A percentile compares a stretch with the other conserved stretches of the same genome.
Conservation (phyloP, 202 grass and related monocot species). For the Panicum virgatum region DNA sequence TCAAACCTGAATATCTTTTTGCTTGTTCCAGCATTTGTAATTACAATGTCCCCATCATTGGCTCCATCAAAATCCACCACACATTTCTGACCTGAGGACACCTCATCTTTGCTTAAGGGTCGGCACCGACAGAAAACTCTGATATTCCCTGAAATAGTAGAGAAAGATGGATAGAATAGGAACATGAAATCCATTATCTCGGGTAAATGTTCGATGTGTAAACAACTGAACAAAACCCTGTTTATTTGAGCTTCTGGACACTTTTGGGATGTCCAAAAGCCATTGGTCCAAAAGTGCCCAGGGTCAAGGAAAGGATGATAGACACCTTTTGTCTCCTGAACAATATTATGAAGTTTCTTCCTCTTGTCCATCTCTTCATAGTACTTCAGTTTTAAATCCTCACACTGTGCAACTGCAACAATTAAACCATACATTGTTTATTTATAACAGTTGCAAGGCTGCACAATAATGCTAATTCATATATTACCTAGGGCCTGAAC, state of each 20-base stretch:
- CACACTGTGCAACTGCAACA: slow-evolving; percentile 78
- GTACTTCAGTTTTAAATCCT: slow-evolving; percentile 89
- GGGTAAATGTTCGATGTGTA: neutral
- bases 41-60: slow-evolving; percentile 85
- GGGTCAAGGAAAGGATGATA: slow-evolving; percentile 7
- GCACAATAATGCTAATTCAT: slow-evolving; percentile 6
- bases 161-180: neutral
- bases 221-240: slow-evolving; percentile 26
- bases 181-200: slow-evolving; percentile 11
- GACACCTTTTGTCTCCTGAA: slow-evolving; percentile 88
- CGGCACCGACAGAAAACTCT: slow-evolving; percentile 95
- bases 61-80: slow-evolving; percentile 79
- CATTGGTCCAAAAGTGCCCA: too few relatives aligned
- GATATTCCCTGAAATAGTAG: slow-evolving; percentile 76
- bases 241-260: too few relatives aligned
- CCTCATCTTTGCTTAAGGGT: slow-evolving; percentile 80
- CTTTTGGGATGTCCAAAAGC: too few relatives aligned
- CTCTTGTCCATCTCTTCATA: slow-evolving; percentile 90
- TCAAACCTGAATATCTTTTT: slow-evolving; percentile 93
- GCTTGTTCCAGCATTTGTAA: slow-evolving; percentile 56
- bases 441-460: slow-evolving; percentile 11
- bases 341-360: slow-evolving; percentile 89
- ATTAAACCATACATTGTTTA: slow-evolving; percentile 36
- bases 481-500: slow-evolving; percentile 79
- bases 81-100: slow-evolving; percentile 56